Evolutionary conservation across 2,329 filamentous ascomycete species (phyloP), one percentile per base, ranked within the genome.

Genomic region (Epichloe bromicola): DNA sequence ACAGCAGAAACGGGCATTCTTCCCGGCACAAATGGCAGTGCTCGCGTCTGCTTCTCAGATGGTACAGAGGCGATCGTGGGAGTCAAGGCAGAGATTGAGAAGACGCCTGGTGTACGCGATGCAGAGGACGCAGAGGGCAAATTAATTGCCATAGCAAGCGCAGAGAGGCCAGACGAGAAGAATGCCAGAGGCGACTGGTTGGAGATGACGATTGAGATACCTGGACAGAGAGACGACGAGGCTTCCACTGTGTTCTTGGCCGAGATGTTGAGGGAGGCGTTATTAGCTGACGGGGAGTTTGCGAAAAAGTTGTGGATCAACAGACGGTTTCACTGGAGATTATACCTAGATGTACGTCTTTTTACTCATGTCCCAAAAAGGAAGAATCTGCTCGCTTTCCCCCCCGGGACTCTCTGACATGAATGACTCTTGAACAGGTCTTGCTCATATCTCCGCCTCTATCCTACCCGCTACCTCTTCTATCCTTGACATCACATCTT

Each of bases 41-140:
- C 93, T 53, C 82, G 94, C 36, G 85, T 98, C 45, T 95, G 91
- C 58, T 94, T 97, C 65, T 83, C 89, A 3, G 93, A 98, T 66
- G 93, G 93, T 48, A 95, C 89, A 1, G 93, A 98, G 68, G 93
- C 93, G 6, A 85, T 98, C 54, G 93, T 96, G 5, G 93, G 93
- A 44, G 84, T 96, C 54, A 98, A 97, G 70, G 89, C 88, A 1
- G 91, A 97, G 70, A 87, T 97, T 4, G 89, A 95, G 67, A 83
- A 79, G 71, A 88, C 84, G 45, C 58, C 59, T 17, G 57, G 58
- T 39, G 58, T 55, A 41, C 62, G 55, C 48, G 59, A 58, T 43
- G 62, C 57, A 41, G 59, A 62, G 6, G 56, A 59, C 23, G 46
- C 47, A 26, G 56, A 61, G 53, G 55, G 53, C 46, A 49, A 48